Conservation (phyloP, 208 protist genomes). For the Crithidia thermophila region DNA sequence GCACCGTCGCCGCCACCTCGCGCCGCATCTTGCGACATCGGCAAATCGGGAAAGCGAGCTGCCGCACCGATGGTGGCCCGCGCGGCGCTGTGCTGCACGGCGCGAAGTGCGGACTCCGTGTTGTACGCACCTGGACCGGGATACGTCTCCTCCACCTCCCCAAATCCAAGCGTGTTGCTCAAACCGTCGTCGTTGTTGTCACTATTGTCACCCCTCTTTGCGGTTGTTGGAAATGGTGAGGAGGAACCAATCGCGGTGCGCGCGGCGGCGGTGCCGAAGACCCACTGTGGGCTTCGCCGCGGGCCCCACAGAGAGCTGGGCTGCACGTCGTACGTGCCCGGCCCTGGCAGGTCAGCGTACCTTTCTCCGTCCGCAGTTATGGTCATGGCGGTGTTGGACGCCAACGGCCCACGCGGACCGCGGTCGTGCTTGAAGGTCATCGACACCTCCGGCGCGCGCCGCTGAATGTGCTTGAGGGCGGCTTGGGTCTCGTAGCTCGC, state of each 20-base stretch:
- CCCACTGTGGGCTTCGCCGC: slow-evolving; percentile 31
- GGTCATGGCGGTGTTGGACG: slow-evolving; percentile 1
- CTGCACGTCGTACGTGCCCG: slow-evolving; percentile 41
- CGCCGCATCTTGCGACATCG: not conserved
- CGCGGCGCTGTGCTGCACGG: slow-evolving; percentile 4
- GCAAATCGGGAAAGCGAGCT: slow-evolving; percentile 8
- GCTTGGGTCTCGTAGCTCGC: slow-evolving; percentile 34
- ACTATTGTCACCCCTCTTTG: not conserved
- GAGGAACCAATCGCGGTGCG: not conserved
- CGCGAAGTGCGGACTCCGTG: slow-evolving; percentile 17
- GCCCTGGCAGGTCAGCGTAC: slow-evolving; percentile 29
- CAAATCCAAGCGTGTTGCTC: too few species aligned
- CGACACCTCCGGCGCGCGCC: slow-evolving; percentile 25
- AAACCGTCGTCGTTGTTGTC: not conserved
- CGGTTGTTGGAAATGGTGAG: not conserved
- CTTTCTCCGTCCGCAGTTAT: not conserved
- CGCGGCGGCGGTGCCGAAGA: slow-evolving; percentile 25
- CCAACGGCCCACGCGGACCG: slow-evolving; percentile 24
- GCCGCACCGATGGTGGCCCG: slow-evolving; percentile 13
- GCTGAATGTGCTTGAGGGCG: slow-evolving; percentile 14
- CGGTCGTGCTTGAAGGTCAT: slow-evolving; percentile 34
- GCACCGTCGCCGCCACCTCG: not conserved
- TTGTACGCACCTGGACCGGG: slow-evolving; percentile 33
- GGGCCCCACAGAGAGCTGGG: slow-evolving; percentile 2
- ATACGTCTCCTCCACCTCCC: too few species aligned